phyloP scores from a whole-genome alignment of 139 green algal species.

The Chlorella sp. region DNA sequence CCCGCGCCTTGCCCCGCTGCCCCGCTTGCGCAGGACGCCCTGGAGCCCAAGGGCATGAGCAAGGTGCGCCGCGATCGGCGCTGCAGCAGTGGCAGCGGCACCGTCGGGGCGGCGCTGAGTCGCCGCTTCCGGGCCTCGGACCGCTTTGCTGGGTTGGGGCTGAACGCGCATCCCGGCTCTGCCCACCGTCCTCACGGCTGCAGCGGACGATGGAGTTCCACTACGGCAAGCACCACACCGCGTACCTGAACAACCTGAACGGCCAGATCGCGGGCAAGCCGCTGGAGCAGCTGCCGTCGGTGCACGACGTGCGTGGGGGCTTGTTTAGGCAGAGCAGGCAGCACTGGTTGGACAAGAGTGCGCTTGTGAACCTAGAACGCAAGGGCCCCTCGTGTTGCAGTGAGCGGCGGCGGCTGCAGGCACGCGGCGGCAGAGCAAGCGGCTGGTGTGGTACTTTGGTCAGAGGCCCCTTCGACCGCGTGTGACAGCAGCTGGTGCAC shows the following conservation, averaged over 20 bases:
- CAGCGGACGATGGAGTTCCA: conserved; percentile 81
- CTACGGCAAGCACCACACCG: conserved; percentile 90
- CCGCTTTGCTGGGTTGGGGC: no score
- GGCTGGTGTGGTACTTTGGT: no score
- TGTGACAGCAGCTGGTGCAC: no score
- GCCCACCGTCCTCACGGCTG: neutral
- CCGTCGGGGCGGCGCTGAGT: neutral
- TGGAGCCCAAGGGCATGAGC: conserved; percentile 48
- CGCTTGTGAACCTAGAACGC: no score
- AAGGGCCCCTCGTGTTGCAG: no score
- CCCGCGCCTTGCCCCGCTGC: neutral
- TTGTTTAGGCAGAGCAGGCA: no score
- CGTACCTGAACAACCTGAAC: conserved; percentile 75
- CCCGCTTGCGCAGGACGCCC: conserved; percentile 37
- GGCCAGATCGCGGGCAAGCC: conserved; percentile 82
- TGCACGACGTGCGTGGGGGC: conserved; percentile 82
- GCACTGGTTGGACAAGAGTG: no score
- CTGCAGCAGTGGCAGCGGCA: neutral
- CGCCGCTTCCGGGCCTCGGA: no score
- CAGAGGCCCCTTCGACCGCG: no score
- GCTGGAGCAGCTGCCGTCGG: conserved; percentile 70
- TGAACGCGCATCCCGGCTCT: neutral
- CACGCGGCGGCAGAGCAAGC: no score
- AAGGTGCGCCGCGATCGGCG: conserved; percentile 17
- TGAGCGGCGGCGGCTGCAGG: no score